phyloP scores from a whole-genome alignment of 2,329 filamentous ascomycete genomes.

The Chalara sp. region DNA sequence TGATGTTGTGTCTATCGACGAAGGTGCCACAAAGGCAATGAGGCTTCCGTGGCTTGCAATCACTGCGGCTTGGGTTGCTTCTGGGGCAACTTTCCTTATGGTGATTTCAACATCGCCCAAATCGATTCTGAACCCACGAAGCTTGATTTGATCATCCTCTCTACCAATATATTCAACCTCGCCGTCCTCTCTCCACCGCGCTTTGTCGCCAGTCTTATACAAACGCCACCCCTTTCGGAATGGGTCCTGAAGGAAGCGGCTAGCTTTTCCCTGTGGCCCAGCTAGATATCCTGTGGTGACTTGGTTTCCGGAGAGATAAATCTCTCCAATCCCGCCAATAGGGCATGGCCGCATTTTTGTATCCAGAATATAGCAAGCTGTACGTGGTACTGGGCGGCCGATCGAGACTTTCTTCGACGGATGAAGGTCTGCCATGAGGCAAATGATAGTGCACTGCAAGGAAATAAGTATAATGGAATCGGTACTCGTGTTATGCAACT shows the following conservation, averaged over 20 bases:
- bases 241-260: slow-evolving; percentile 27
- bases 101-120: slow-evolving; percentile 32
- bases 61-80: slow-evolving; percentile 20
- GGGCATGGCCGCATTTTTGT: slow-evolving; percentile 23
- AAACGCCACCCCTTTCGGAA: slow-evolving; percentile 24
- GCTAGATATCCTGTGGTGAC: slow-evolving; percentile 36
- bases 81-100: slow-evolving; percentile 12
- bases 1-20: slow-evolving; percentile 1
- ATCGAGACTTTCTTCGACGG: no score
- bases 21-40: slow-evolving; percentile 24
- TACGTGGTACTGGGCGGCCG: slow-evolving; percentile 26
- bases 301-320: slow-evolving; percentile 37
- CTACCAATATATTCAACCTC: slow-evolving; percentile 34
- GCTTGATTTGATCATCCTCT: slow-evolving; percentile 35
- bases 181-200: slow-evolving; percentile 29
- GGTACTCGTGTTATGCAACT: slow-evolving; percentile 25
- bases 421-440: no score
- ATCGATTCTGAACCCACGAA: slow-evolving; percentile 33
- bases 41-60: slow-evolving; percentile 19
- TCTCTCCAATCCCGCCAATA: slow-evolving; percentile 32
- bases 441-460: no score
- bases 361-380: slow-evolving; percentile 37
- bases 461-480: slow-evolving; percentile 26
- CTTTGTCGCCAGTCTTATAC: slow-evolving; percentile 37
- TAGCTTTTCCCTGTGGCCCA: slow-evolving; percentile 21